phyloP scores from a whole-genome alignment of 805 yeast genomes.

The Teunomyces gatunensis region DNA sequence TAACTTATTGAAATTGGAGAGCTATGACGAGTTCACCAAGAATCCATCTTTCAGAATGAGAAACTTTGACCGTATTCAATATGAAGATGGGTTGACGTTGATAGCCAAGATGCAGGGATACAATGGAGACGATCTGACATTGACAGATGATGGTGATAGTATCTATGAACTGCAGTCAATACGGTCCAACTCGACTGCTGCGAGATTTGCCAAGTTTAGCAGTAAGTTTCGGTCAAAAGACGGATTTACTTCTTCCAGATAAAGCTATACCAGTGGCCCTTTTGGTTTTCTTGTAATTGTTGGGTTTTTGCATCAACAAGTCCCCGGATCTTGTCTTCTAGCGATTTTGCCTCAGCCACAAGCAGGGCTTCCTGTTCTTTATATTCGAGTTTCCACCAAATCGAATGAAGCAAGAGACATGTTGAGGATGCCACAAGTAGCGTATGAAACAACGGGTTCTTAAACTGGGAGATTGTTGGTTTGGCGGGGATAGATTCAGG shows the following conservation, averaged over 20 bases:
- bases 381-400: slow-evolving; percentile 32
- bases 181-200: slow-evolving; percentile 18
- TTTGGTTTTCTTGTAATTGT: slow-evolving; percentile 13
- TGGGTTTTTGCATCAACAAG: slow-evolving; percentile 27
- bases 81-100: slow-evolving; percentile 64
- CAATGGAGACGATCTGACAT: slow-evolving; percentile 16
- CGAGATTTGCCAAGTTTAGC: slow-evolving; percentile 17
- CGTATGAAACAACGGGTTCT: slow-evolving; percentile 35
- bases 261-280: slow-evolving; percentile 12
- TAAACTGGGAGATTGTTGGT: slow-evolving; percentile 37
- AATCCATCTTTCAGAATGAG: slow-evolving; percentile 40
- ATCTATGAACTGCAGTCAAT: slow-evolving; percentile 21
- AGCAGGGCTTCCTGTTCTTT: slow-evolving; percentile 19
- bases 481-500: slow-evolving; percentile 12
- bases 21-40: slow-evolving; percentile 62
- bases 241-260: slow-evolving; percentile 6
- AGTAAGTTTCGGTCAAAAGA: slow-evolving; percentile 9
- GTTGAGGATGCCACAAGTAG: slow-evolving; percentile 40
- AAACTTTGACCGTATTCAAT: slow-evolving; percentile 70
- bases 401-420: slow-evolving; percentile 33
- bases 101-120: slow-evolving; percentile 49
- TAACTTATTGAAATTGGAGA: slow-evolving; percentile 63
- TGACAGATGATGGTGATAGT: slow-evolving; percentile 6
- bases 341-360: slow-evolving; percentile 13
- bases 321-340: slow-evolving; percentile 26